Evolutionary conservation across 2,329 filamentous ascomycete genomes (phyloP), one percentile per base, ranked within the genome.

Genomic region (Rasamsonia emersonii): DNA sequence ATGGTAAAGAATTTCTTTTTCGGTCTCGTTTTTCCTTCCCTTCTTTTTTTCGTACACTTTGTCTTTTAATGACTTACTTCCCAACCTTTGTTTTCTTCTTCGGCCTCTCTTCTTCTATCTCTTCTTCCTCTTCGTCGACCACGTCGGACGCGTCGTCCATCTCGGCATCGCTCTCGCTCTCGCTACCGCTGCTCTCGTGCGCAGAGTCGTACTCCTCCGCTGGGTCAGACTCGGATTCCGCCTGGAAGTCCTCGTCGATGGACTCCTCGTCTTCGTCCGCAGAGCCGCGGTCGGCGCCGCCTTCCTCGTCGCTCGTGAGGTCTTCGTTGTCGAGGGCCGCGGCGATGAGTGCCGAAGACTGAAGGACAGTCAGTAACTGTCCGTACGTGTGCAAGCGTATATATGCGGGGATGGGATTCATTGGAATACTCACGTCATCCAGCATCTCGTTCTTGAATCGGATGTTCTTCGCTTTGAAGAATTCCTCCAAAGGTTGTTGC

Each of bases 391-490:
- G 17, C 14, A 20, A 18, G 9, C 6, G n/a, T n/a, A n/a, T n/a
- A n/a, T n/a, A n/a, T 5, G 5, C 21, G 16, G 20, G 24, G n/a
- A 11, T 19, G 16, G 21, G 15, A 25, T 11, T 31, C 28, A 19
- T 31, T 20, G 11, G 30, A 13, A 35, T 45, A 56, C 82, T 79
- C 56, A 85, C 82, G 47, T 98, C 91, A 56, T 95, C 91, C 40
- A 93, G 82, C 67, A 98, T 95, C 64, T 98, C 91, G 59, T 98
- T 98, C 78, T 95, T 96, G 36, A 93, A 88, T 33, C 89, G 84
- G 51, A 98, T 74, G 39, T 81, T 83, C 71, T 96, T 96, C 46
- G 86, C 76, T 63, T 93, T 91, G 75, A 98, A 95, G 67, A 98
- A 98, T 46, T 82, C 79, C 60, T 98, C 91, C n/a, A 98, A 75